A percentile compares a stretch with the other conserved stretches of the same genome.
Evolutionary conservation across 495 filamentous ascomycete species (phyloP).

Genomic region (Xylaria castorea): DNA sequence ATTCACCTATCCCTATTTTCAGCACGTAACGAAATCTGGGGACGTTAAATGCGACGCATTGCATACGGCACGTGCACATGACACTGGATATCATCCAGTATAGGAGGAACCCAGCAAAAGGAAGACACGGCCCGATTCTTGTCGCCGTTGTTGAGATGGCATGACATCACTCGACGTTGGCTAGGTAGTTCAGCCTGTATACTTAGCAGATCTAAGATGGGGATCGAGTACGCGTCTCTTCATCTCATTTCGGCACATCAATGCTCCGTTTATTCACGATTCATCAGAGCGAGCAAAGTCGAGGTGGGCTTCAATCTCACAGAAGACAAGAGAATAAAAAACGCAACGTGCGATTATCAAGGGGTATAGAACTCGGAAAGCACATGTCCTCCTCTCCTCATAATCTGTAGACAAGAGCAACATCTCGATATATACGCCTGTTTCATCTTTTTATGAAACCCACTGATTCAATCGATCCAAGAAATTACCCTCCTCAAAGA

Average conservation of each 20-base stretch:
- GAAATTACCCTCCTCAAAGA: not conserved
- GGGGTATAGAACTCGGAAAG: constrained; percentile 29
- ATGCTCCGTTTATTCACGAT: constrained; percentile 16
- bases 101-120: not conserved
- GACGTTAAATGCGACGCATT: constrained; percentile 5
- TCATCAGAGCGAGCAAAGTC: not conserved
- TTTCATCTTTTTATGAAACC: constrained; percentile 16
- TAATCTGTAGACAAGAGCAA: constrained; percentile 9
- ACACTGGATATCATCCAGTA: not conserved
- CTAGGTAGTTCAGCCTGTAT: constrained; percentile 18
- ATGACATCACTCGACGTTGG: constrained; percentile 24
- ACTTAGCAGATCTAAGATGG: constrained; percentile 2
- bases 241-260: constrained; percentile 15
- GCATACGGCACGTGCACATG: constrained; percentile 23
- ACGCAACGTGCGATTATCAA: constrained; percentile 26
- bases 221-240: constrained; percentile 10
- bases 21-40: constrained; percentile 4
- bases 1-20: constrained; percentile 1
- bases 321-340: constrained; percentile 7
- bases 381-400: constrained; percentile 16
- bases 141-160: not conserved
- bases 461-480: not conserved
- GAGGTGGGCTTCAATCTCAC: not conserved
- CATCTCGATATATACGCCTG: constrained; percentile 15
- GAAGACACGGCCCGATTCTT: constrained; percentile 5